Evolutionary conservation across 257 asterid genomes (phyloP), one percentile per base, ranked within the genome.

Genomic region (Henckelia pumila): DNA sequence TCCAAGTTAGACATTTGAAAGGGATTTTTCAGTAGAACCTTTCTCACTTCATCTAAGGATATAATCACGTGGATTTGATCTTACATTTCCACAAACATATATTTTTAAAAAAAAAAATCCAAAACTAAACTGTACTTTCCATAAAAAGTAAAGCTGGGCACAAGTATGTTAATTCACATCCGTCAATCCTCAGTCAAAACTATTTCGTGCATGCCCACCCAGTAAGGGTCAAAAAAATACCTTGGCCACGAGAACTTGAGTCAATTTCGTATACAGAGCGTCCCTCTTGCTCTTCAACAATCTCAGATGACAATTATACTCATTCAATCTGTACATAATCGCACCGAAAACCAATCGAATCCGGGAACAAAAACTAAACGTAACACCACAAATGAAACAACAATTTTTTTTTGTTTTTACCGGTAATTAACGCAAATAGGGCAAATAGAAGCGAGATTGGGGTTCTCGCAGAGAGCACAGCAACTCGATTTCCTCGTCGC

Each of bases 401-500:
- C 16, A 56, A 61, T 26, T 63, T 32, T 33, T 30, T 30, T 30
- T 30, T 30, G 35, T 30, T 20, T 24, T 66, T 63, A 91, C 99
- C 97, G 79, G 85, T 77, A 88, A 82, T 91, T 94, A 49, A 91
- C 96, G 75, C 99, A 94, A 66, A 73, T 47, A 33, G 91, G 70
- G 69, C 99, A 94, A 61, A 94, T 85, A 26, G 97, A 91, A 60
- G 99, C 88, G 67, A 86, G 91, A 78, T 94, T 94, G 28, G 85
- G 77, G 73, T 57, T 83, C 67, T 94, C 99, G 77, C 99, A 94
- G 9, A 94, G 32, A 60, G 86, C 95, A 77, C 99, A 94, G 76
- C 81, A 37, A 65, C 78, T 84, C 58, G 82, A 56, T 78, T 80
- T 91, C 72, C 87, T 78, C 47, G 84, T 76, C 65, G 84, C 74